Base-by-base conservation (phyloP, 2,329 filamentous ascomycete genomes). In the Fusarium sp. region DNA sequence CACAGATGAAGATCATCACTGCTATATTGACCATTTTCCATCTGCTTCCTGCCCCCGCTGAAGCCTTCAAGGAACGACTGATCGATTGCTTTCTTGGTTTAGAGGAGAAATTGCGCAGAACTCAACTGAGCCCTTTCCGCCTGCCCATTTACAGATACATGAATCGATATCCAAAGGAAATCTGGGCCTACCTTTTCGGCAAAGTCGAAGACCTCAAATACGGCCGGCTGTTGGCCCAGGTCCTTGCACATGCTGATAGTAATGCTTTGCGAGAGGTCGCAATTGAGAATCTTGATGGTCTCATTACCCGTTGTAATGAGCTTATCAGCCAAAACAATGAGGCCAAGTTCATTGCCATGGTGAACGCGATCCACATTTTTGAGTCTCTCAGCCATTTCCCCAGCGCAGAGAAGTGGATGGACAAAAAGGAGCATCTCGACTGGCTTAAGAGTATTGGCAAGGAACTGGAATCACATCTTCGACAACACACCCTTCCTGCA, bases 1-100 rank as follows among this genome's bases (percentile, higher is more conserved):
- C 90, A 19, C 92, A 94, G 75, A 97, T 99, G 92, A 97, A 96
- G 83, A 93, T 98, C 52, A 94, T 98, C 42, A 93, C 95, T 6
- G 94, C 96, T 0, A 97, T 98, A 60, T 93, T 99, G 81, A 96
- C 97, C 79, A 96, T 99, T 64, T 99, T 99, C 81, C 95, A 98
- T 80, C 88, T 99, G n/a, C 87, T 99, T 9, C 96, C 97, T 1
- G 89, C 94, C 0, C 94, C 94, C 15, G 97, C 97, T 4, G 94
- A 95, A 68, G 91, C 92, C 21, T 99, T 99, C 81, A 95, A 98
- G 82, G 94, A 95, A 69, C 90, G 93, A 35, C 88, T 99, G 47
- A 94, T 98, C 54, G 93, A 97, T 74, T 94, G 93, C 58, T 94
- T 97, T n/a, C 86, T 99, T 63, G 93, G 95, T 46, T 87, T 99